Percentiles rank a stretch among this genome's conserved stretches.
Conservation (phyloP, 1,284 basidiomycete genomes). For the Cutaneotrichosporon sp. region DNA sequence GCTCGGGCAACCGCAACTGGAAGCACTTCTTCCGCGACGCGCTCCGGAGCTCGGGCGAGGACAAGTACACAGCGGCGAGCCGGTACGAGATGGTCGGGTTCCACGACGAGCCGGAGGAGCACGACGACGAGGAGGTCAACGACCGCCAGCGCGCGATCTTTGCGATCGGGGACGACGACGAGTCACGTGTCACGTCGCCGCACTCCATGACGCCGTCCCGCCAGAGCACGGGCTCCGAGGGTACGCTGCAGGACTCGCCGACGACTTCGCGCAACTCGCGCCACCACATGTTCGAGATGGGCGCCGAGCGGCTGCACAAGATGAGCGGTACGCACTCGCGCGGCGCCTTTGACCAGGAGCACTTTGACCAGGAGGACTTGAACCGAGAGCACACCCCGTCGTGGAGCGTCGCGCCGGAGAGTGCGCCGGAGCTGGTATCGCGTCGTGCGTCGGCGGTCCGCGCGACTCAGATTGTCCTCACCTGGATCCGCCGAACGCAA, state of each 20-base stretch:
- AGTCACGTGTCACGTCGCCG: conserved; percentile 9
- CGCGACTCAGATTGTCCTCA: conserved; percentile 32
- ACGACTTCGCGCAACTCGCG: conserved; percentile 8
- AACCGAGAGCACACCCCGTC: conserved; percentile 23
- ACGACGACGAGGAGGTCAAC: conserved; percentile 19
- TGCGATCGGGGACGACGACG: conserved; percentile 25
- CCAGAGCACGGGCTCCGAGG: conserved; percentile 61
- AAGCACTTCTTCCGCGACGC: conserved; percentile 30
- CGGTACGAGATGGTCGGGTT: conserved; percentile 46
- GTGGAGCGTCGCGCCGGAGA: conserved; percentile 2
- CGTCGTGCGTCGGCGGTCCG: conserved; percentile 6
- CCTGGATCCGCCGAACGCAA: conserved; percentile 41
- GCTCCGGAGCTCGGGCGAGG: conserved; percentile 17
- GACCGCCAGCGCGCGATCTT: conserved; percentile 22
- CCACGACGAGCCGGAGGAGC: conserved; percentile 21
- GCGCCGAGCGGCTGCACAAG: conserved; percentile 18
- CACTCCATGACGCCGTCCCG: conserved; percentile 12
- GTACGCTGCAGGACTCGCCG: conserved; percentile 62
- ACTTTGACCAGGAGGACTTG: conserved; percentile 34
- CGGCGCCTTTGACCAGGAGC: conserved; percentile 36
- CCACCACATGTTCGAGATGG: conserved; percentile 23
- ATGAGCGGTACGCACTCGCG: conserved; percentile 1
- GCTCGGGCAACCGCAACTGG: conserved; percentile 30
- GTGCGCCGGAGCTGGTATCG: background rate
- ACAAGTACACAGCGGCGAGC: conserved; percentile 22